Evolutionary conservation across 2,329 filamentous ascomycete genomes (phyloP).

Genomic region (Capronia americana): DNA sequence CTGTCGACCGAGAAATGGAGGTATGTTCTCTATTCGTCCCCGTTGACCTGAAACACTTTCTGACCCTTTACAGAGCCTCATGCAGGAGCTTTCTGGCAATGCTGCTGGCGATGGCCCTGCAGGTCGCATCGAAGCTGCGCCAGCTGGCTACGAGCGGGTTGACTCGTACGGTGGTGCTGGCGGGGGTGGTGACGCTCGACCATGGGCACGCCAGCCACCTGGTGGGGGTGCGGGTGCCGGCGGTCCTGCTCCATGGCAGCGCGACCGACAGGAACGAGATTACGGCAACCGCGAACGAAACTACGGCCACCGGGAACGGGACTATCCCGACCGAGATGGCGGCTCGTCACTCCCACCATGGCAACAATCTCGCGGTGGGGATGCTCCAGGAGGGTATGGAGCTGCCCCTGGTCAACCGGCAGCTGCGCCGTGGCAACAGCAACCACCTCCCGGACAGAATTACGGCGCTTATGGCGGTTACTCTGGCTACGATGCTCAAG

Average conservation of each 20-base stretch:
- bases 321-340: conserved; percentile 30
- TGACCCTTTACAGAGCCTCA: conserved; percentile 72
- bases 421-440: conserved; percentile 68
- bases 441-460: conserved; percentile 52
- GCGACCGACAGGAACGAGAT: conserved; percentile 53
- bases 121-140: conserved; percentile 85
- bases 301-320: not conserved
- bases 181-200: conserved; percentile 63
- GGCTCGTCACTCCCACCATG: conserved; percentile 45
- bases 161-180: conserved; percentile 31
- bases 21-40: conserved; percentile 58
- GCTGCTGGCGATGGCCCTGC: conserved; percentile 65
- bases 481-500: conserved; percentile 51
- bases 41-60: conserved; percentile 29
- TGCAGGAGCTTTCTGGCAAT: conserved; percentile 92
- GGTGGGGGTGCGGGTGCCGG: conserved; percentile 12
- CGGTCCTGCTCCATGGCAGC: conserved; percentile 74
- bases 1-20: conserved; percentile 92
- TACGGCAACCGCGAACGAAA: conserved; percentile 47
- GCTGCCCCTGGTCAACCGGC: conserved; percentile 46
- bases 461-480: conserved; percentile 66
- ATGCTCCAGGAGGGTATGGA: conserved; percentile 55
- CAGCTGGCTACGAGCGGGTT: conserved; percentile 59
- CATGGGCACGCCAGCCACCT: conserved; percentile 35
- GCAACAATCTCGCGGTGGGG: conserved; percentile 43